Evolutionary conservation across 768 basidiomycete species (phyloP).

Genomic region (Leucocoprinus leucothites): DNA sequence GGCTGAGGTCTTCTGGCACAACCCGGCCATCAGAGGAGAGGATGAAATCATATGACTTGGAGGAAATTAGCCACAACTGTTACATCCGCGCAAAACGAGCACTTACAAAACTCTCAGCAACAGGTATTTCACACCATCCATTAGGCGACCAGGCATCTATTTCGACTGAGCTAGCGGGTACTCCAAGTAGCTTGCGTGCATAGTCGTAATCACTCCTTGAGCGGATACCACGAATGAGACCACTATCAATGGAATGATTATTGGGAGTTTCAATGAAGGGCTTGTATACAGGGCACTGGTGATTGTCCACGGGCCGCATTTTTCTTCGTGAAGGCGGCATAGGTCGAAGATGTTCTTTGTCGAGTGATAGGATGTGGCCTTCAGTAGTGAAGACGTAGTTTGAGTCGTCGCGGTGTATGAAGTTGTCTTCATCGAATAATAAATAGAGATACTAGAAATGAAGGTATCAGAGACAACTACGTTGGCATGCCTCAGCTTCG

Average conservation of each 20-base stretch:
- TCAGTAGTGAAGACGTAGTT: slow-evolving; percentile 95
- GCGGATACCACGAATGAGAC: slow-evolving; percentile 66
- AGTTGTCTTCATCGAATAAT: slow-evolving; percentile 85
- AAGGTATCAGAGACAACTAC: too few relatives aligned
- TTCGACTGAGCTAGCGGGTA: slow-evolving; percentile 46
- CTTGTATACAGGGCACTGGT: slow-evolving; percentile 73
- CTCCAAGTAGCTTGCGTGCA: slow-evolving; percentile 64
- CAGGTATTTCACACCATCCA: slow-evolving; percentile 77
- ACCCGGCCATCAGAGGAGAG: slow-evolving; percentile 56
- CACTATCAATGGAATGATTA: slow-evolving; percentile 29
- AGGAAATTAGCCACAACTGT: slow-evolving; percentile 1
- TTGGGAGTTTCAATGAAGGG: slow-evolving; percentile 36
- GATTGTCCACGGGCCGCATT: slow-evolving; percentile 58
- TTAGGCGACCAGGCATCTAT: slow-evolving; percentile 57
- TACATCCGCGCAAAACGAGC: neutral
- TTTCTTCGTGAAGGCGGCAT: slow-evolving; percentile 57
- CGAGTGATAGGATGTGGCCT: slow-evolving; percentile 82
- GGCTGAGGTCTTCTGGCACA: slow-evolving; percentile 67
- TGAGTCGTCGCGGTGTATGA: slow-evolving; percentile 69
- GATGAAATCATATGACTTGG: slow-evolving; percentile 79
- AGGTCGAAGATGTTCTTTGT: slow-evolving; percentile 48
- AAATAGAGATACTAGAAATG: slow-evolving; percentile 79
- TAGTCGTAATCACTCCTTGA: slow-evolving; percentile 79
- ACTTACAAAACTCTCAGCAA: slow-evolving; percentile 66
- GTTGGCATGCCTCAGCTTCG: slow-evolving; percentile 4